Evolutionary conservation across 345 rosid genomes (phyloP), one percentile per base, ranked within the genome.

Genomic region (Populus nigra): DNA sequence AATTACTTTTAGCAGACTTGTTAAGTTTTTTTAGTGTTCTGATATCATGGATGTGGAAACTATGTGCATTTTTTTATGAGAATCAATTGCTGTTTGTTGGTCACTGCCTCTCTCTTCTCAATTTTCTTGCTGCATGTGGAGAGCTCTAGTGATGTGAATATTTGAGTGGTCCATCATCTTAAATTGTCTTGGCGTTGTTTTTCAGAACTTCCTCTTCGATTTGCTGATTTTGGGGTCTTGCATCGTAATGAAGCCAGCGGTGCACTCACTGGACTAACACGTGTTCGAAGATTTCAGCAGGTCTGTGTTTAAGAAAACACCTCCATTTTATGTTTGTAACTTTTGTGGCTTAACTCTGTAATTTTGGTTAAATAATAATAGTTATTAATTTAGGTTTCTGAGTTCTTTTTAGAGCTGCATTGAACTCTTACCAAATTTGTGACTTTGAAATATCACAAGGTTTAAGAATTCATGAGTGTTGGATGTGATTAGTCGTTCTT

Each of bases 221-320:
- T 91, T 79, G 99, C 99, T 75, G 98, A 96, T 88, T 96, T 92
- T 83, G 99, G 99, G 61, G 98, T 89, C 73, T 83, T 96, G 86
- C 98, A 94, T 84, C 97, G 96, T 20, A 94, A 96, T 65, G 99
- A 94, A 86, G 97, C 99, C 75, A 92, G 98, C 87, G 99, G 97
- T 78, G 98, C 96, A 45, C 96, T 96, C 74, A 90, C 92, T 76
- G 97, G 99, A 77, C 85, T 96, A 86, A 94, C 96, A 78, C 97
- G 97, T 73, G 97, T 92, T 73, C 89, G 98, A 81, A 93, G 99
- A 83, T 94, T 96, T 88, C 97, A 94, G 85, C 99, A 96, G 98
- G 99, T 96, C 81, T 80, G 22, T 7, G 66, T 75, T 61, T 45
- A 45, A 36, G 11, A n/a, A 68, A 72, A 43, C 55, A 29, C 55